Evolutionary conservation across 345 rosid species (phyloP).

Genomic region (Crucihimalaya himalaica): DNA sequence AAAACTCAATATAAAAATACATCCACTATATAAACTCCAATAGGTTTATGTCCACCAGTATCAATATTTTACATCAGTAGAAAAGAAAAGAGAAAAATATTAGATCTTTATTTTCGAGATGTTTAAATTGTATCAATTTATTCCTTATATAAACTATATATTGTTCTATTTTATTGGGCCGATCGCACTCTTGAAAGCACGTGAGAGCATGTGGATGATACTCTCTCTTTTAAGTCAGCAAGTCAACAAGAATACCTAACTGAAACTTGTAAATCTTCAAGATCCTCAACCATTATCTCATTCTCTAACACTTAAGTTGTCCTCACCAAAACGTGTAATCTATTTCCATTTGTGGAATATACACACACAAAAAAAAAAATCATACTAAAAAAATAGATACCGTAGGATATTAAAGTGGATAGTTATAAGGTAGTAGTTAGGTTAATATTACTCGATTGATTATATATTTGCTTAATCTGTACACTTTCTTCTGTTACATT

Average conservation of each 20-base stretch:
- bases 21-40: not conserved
- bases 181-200: not conserved
- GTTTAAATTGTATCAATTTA: not conserved
- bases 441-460: not conserved
- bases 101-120: too few species aligned
- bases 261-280: not conserved
- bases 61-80: too few species aligned
- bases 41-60: not conserved
- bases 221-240: not conserved
- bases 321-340: not conserved
- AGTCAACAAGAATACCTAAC: constrained; percentile 8
- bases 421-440: constrained; percentile 17
- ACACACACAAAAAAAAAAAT: not conserved
- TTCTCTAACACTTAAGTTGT: not conserved
- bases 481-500: constrained; percentile 14
- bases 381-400: not conserved
- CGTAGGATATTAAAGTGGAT: not conserved
- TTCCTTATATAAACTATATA: too few species aligned
- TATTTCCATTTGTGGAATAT: not conserved
- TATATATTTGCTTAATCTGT: not conserved
- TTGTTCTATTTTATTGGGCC: not conserved
- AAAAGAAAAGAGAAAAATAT: too few species aligned
- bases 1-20: too few species aligned
- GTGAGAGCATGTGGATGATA: not conserved
- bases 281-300: constrained; percentile 2